A percentile compares a stretch with the other conserved stretches of the same genome.
These are phyloP conservation scores for Ceratobasidium papillatum DNA, from an alignment of 1,284 basidiomycete genomes.

Conservation along the genomic window DNA sequence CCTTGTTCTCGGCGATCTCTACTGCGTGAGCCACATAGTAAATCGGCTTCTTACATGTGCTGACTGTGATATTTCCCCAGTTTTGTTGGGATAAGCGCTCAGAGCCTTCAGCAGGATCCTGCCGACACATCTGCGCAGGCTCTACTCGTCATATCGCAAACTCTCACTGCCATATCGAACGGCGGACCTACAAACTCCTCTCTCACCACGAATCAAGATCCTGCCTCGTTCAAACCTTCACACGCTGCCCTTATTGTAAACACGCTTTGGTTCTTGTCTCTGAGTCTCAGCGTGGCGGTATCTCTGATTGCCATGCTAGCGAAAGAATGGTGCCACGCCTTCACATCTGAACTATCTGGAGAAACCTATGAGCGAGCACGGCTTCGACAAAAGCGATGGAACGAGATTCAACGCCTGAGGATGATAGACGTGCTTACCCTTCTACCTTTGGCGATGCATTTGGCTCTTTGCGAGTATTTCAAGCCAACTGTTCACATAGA, in stretches of 20 bases:
- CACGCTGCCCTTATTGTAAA: neutral
- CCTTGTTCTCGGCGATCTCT: slow-evolving; percentile 28
- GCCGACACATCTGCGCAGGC: neutral
- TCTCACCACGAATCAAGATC: neutral
- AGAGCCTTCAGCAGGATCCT: slow-evolving; percentile 7
- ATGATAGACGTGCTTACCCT: neutral
- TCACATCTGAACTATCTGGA: neutral
- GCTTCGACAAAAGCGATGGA: slow-evolving; percentile 7
- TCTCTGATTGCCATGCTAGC: slow-evolving; percentile 21
- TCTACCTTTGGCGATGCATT: slow-evolving; percentile 7
- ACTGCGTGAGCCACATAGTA: slow-evolving; percentile 1
- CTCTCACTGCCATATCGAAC: neutral
- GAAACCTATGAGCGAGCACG: slow-evolving; percentile 3
- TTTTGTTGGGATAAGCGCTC: slow-evolving; percentile 5
- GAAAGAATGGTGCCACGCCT: slow-evolving; percentile 23
- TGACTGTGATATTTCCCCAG: neutral
- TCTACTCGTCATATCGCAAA: neutral
- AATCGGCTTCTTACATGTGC: neutral
- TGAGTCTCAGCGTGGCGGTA: neutral
- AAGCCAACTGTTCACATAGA: neutral
- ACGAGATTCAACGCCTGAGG: neutral
- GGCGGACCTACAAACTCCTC: neutral
- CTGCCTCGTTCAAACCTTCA: neutral
- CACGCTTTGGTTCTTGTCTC: slow-evolving; percentile 12
- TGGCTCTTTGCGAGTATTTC: slow-evolving; percentile 1